phyloP scores from a whole-genome alignment of 192 early-diverging fungal species.

The Backusella sp. region DNA sequence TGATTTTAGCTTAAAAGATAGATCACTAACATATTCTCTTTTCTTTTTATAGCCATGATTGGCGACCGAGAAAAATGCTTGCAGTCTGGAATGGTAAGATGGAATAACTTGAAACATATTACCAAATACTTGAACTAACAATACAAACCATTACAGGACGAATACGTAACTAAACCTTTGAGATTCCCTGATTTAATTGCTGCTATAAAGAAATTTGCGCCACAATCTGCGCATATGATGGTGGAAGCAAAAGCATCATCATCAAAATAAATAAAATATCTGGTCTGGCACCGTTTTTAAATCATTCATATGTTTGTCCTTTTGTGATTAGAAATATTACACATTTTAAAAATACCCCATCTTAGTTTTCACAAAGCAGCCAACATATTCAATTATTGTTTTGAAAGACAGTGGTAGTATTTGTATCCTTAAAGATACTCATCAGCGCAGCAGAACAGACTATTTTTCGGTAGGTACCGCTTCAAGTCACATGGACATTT shows the following conservation, averaged over 20 bases:
- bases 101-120: slow-evolving; percentile 14
- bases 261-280: not conserved
- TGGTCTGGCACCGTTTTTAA: not conserved
- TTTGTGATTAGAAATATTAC: too few relatives aligned
- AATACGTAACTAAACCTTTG: slow-evolving; percentile 69
- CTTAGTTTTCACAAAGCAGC: too few relatives aligned
- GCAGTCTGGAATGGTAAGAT: slow-evolving; percentile 73
- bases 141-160: slow-evolving; percentile 25
- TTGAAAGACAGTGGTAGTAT: too few relatives aligned
- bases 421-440: too few relatives aligned
- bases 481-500: not conserved
- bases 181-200: slow-evolving; percentile 65
- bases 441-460: too few relatives aligned
- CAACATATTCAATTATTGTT: too few relatives aligned
- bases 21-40: not conserved
- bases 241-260: not conserved
- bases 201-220: slow-evolving; percentile 69
- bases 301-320: too few relatives aligned
- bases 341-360: too few relatives aligned
- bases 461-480: not conserved
- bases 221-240: slow-evolving; percentile 37
- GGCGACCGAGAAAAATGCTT: slow-evolving; percentile 87
- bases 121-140: slow-evolving; percentile 16
- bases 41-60: slow-evolving; percentile 20
- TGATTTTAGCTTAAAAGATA: not conserved